Base-by-base conservation (phyloP, 371 early-diverging fungal genomes). In the Actinomucor elegans region DNA sequence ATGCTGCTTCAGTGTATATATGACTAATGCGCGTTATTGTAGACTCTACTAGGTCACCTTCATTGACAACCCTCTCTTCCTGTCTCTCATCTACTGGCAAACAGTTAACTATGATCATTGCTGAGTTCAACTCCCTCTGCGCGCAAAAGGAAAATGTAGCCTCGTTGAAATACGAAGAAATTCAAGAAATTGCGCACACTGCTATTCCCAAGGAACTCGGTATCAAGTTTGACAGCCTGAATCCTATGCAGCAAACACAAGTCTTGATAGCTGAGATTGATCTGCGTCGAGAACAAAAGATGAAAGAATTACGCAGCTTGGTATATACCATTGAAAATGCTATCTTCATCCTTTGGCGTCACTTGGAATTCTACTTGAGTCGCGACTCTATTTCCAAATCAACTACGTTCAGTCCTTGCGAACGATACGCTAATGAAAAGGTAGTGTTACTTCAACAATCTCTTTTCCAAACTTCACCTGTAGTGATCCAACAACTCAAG, bases 141-240 rank as follows among this genome's bases (percentile, higher is more conserved):
- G 35, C 65, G 1, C 67, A 67, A 52, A 55, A 57, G 21, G 48
- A 57, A 10, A 62, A 71, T 23, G 57, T 64, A 10, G 55, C 35
- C 3, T 61, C 71, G 2, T 50, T 71, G 23, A 64, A 65, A 17
- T 71, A 64, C 20, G 71, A 71, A 35, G 71, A 71, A 23, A 55
- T 65, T 1, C 59, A 59, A 1, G 67, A 67, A 18, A 44, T 71
- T 43, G 59, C 54, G 5, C 45, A 58, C 10, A 61, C 58, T 1
- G 71, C 71, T 3, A 67, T 67, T 35, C 70, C 66, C 29, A 31
- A 45, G 18, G 38, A 38, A 3, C 54, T 71, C 17, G 54, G 54
- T 33, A 62, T 71, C 34, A 51, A 61, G 21, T 71, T 55, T 21
- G 68, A 71, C 27, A 52, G 54, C 26, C 34, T 71, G 20, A 67